Conservation (phyloP, 352 stramenopile genomes). For the Globisporangium canariense region DNA sequence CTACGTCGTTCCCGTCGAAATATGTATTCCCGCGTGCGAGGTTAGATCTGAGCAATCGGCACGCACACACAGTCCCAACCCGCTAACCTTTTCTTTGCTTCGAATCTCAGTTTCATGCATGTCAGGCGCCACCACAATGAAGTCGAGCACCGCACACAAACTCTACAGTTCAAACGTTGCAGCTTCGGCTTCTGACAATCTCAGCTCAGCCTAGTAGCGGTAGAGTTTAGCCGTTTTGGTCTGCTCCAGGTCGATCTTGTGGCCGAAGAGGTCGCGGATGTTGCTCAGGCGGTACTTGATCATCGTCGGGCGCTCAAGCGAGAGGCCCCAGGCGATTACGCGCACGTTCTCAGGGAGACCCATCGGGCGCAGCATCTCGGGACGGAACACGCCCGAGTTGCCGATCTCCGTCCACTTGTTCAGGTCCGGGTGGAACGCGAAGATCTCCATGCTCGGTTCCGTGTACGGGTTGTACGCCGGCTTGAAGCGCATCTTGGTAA, state of each 20-base stretch:
- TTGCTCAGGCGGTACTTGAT: constrained; percentile 99
- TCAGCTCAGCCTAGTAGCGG: constrained; percentile 52
- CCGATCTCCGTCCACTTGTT: constrained; percentile 99
- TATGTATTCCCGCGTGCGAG: background rate
- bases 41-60: background rate
- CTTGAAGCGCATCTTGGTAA: constrained; percentile 99
- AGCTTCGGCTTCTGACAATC: background rate
- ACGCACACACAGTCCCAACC: background rate
- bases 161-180: background rate
- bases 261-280: constrained; percentile 99
- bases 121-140: background rate
- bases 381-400: constrained; percentile 99
- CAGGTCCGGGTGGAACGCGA: constrained; percentile 99
- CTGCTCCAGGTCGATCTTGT: constrained; percentile 98
- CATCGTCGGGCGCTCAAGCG: constrained; percentile 99
- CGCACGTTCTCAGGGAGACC: constrained; percentile 98
- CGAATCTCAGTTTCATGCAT: background rate
- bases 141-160: background rate
- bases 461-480: constrained; percentile 99
- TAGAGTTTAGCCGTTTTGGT: constrained; percentile 91
- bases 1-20: background rate
- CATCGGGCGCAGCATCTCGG: constrained; percentile 99
- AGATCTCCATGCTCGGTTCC: constrained; percentile 99
- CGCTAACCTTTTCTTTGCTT: background rate
- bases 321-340: constrained; percentile 99